Base-by-base conservation (phyloP, 2,329 filamentous ascomycete species). In the Malbranchea cinnamomea region DNA sequence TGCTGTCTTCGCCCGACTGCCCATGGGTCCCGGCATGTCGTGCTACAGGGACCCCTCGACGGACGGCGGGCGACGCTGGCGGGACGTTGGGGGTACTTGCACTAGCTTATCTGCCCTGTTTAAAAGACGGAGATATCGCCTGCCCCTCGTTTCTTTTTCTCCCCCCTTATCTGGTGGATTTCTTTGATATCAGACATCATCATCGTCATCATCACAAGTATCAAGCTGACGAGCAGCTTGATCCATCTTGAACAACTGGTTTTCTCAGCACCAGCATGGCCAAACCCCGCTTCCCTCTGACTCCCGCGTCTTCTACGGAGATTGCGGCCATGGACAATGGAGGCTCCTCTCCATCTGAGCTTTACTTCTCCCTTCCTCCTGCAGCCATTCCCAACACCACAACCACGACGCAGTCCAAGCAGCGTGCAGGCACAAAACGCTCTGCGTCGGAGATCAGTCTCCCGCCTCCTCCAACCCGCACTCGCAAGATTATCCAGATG, bases 401-500 rank as follows among this genome's bases (percentile, higher is more conserved):
- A 26, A 2, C 20, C 14, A 3, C 30, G 19, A 17, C 11, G 20
- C 23, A 16, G 10, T 12, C 16, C 15, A 10, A 38, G 31, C 50
- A 45, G 41, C 33, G 45, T 44, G 44, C 44, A 44, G 48, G 44
- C 35, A 36, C 48, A 41, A 58, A 65, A 44, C 48, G 54, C 22
- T 48, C 57, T 13, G 41, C 59, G 36, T 53, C 56, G 18, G 52
- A 56, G 16, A 91, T 93, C 52, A 69, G 79, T 6, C 68, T 98
- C 10, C 89, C 89, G 12, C 89, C 89, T 6, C 89, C 87, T 10
- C 89, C 89, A 0, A 93, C 85, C 3, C 68, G 87, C 38, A 81
- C 83, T 23, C 77, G 87, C 46, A 95, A 91, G 60, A 95, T 98
- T 50, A 95, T 95, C 35, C 87, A 95, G 58, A 93, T 95, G 85